A percentile compares a stretch with the other conserved stretches of the same genome.
phyloP scores from a whole-genome alignment of 2,329 filamentous ascomycete genomes.

The Immersiporthe knoxdaviesiana region DNA sequence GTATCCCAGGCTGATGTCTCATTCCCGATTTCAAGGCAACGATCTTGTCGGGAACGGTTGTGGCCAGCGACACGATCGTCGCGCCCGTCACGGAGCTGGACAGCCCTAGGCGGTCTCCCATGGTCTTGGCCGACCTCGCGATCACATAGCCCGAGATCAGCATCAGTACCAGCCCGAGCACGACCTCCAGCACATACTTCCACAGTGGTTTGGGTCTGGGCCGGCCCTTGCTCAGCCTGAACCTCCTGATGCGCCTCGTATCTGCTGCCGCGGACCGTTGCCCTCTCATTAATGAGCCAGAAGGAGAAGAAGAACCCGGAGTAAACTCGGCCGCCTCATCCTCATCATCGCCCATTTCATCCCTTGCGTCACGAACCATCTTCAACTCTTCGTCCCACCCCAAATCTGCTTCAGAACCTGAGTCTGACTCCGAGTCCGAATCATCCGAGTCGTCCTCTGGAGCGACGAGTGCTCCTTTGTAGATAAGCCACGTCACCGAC shows the following conservation, averaged over 20 bases:
- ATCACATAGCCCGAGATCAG: conserved; percentile 53
- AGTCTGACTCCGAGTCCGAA: conserved; percentile 7
- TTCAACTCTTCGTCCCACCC: neutral
- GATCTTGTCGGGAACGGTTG: conserved; percentile 57
- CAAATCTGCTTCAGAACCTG: neutral
- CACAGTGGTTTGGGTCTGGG: conserved; percentile 26
- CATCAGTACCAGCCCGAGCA: conserved; percentile 48
- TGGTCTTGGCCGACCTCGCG: conserved; percentile 46
- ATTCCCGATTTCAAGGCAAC: conserved; percentile 50
- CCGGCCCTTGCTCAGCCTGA: neutral
- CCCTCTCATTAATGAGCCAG: too few species aligned
- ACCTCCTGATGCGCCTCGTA: neutral
- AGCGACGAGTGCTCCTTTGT: conserved; percentile 44
- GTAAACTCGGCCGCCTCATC: neutral
- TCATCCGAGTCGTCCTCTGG: conserved; percentile 48
- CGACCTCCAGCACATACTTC: conserved; percentile 40
- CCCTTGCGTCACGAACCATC: neutral
- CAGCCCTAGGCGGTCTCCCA: conserved; percentile 45
- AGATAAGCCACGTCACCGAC: conserved; percentile 50
- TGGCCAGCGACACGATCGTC: conserved; percentile 52
- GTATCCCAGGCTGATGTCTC: conserved; percentile 50
- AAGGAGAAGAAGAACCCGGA: neutral
- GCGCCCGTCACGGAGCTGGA: conserved; percentile 52
- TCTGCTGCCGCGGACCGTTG: conserved; percentile 10
- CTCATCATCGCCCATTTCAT: neutral